Conservation (phyloP, 805 yeast species). For the Wickerhamiella azyma region DNA sequence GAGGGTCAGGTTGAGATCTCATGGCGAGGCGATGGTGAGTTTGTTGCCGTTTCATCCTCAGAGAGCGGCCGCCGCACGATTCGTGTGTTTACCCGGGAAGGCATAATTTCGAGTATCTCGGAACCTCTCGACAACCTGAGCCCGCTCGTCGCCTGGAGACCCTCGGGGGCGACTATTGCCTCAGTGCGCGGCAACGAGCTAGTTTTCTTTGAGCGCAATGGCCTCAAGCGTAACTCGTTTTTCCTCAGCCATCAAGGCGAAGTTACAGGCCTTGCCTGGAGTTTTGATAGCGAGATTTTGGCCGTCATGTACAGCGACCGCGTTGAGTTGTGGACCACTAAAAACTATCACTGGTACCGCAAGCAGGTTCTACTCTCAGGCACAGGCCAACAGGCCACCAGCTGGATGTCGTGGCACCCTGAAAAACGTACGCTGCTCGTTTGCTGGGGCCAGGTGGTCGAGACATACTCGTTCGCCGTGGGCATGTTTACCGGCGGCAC, state of each 20-base stretch:
- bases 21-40: conserved; percentile 96
- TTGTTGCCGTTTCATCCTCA: conserved; percentile 50
- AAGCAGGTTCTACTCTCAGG: conserved; percentile 50
- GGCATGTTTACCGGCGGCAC: conserved; percentile 61
- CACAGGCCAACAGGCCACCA: background rate
- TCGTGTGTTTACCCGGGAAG: conserved; percentile 66
- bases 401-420: conserved; percentile 57
- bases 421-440: conserved; percentile 67
- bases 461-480: conserved; percentile 38
- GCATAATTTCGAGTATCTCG: conserved; percentile 63
- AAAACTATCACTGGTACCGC: conserved; percentile 91
- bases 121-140: conserved; percentile 83
- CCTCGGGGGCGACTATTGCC: conserved; percentile 79
- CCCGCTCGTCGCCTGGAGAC: conserved; percentile 69
- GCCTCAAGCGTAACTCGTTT: conserved; percentile 81
- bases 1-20: conserved; percentile 35
- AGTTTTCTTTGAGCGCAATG: conserved; percentile 84
- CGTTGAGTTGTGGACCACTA: conserved; percentile 81
- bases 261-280: conserved; percentile 57
- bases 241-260: conserved; percentile 36
- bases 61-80: conserved; percentile 62
- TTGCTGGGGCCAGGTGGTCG: conserved; percentile 10
- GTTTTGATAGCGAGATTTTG: conserved; percentile 61
- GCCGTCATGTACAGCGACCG: conserved; percentile 49
- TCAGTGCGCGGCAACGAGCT: conserved; percentile 51